A percentile compares a stretch with the other conserved stretches of the same genome.
These are phyloP conservation scores for Mortierella alpina DNA, from an alignment of 192 early-diverging fungal species.

Conservation along the genomic window DNA sequence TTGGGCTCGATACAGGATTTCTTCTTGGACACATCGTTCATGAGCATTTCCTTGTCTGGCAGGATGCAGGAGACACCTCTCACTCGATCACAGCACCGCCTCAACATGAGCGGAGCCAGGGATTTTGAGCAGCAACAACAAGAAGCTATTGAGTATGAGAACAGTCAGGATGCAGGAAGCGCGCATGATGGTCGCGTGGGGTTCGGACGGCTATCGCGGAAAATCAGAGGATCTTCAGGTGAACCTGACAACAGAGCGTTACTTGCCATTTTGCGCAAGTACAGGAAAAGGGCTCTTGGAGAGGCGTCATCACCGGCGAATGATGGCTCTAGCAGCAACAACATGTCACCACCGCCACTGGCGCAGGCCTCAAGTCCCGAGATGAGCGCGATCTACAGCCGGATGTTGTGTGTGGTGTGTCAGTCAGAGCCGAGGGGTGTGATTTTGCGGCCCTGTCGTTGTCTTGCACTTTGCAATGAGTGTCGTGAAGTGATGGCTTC, in stretches of 20 bases:
- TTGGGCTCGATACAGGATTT: constrained; percentile 40
- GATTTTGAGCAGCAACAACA: not conserved
- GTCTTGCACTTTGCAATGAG: constrained; percentile 50
- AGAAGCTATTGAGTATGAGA: not conserved
- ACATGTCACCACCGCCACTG: constrained; percentile 19
- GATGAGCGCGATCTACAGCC: constrained; percentile 22
- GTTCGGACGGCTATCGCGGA: not conserved
- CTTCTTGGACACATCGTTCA: constrained; percentile 48
- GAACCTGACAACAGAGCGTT: constrained; percentile 13
- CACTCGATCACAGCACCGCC: constrained; percentile 35
- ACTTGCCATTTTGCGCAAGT: constrained; percentile 21
- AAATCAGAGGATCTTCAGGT: not conserved
- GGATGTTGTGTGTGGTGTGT: constrained; percentile 45
- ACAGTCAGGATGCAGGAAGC: constrained; percentile 4
- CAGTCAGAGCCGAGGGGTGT: constrained; percentile 46
- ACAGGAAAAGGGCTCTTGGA: constrained; percentile 16
- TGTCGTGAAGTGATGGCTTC: constrained; percentile 49
- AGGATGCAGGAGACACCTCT: constrained; percentile 40
- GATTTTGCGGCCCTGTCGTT: constrained; percentile 40
- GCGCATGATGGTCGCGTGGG: too few relatives aligned
- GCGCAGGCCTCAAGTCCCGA: constrained; percentile 5
- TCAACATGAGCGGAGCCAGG: constrained; percentile 1
- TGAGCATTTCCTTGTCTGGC: constrained; percentile 46
- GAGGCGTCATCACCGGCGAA: not conserved
- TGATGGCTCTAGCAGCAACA: not conserved